A percentile compares a stretch with the other conserved stretches of the same genome.
phyloP scores from a whole-genome alignment of 805 yeast species.

The Brettanomyces custersianus region DNA sequence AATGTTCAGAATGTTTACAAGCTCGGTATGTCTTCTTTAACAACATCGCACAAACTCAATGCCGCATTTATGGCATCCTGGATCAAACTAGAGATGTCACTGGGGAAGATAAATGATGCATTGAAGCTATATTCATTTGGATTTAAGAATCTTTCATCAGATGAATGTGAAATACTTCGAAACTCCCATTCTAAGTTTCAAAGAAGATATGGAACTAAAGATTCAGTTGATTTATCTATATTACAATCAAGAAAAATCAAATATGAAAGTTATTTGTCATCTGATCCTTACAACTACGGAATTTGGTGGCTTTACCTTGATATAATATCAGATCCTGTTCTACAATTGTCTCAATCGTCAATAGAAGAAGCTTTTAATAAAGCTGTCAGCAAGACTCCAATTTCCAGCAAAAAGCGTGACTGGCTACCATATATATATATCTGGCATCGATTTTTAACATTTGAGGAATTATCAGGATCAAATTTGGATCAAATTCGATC shows the following conservation, averaged over 20 bases:
- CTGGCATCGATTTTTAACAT: constrained; percentile 60
- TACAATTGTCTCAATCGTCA: constrained; percentile 17
- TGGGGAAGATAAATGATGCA: constrained; percentile 54
- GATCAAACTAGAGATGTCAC: constrained; percentile 63
- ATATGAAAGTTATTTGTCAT: constrained; percentile 40
- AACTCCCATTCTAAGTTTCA: constrained; percentile 49
- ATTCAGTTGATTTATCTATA: constrained; percentile 44
- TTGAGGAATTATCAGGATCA: constrained; percentile 41
- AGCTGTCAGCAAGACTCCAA: constrained; percentile 35
- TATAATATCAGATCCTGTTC: constrained; percentile 32
- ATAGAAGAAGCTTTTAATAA: constrained; percentile 31
- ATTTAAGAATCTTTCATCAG: constrained; percentile 27
- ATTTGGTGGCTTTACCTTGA: constrained; percentile 75
- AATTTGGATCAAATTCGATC: constrained; percentile 38
- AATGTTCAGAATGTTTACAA: constrained; percentile 56
- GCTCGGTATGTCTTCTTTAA: constrained; percentile 50
- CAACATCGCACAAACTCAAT: constrained; percentile 24
- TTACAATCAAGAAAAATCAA: constrained; percentile 42
- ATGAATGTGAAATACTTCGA: constrained; percentile 28
- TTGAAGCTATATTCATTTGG: constrained; percentile 48
- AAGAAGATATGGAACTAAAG: constrained; percentile 50
- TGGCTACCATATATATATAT: constrained; percentile 69
- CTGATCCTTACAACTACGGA: constrained; percentile 54
- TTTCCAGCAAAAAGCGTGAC: constrained; percentile 9
- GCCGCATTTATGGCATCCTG: constrained; percentile 39